phyloP scores from a whole-genome alignment of 2,329 filamentous ascomycete species.

The Exutisphaerella laricina region DNA sequence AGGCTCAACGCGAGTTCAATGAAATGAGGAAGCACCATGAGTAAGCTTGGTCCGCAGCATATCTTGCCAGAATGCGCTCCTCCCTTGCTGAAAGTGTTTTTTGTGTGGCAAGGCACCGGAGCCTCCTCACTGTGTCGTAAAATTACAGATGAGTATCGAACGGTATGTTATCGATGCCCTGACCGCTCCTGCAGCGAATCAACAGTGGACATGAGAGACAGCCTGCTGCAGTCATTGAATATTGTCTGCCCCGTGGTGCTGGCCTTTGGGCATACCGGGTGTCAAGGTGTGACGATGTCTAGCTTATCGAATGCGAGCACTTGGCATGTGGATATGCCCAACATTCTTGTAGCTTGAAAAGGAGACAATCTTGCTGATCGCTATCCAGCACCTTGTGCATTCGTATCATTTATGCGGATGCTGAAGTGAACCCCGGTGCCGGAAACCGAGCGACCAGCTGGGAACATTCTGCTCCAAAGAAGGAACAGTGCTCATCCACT shows the following conservation, averaged over 20 bases:
- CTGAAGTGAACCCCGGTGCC: neutral
- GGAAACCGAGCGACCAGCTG: neutral
- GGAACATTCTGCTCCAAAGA: neutral
- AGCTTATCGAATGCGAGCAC: neutral
- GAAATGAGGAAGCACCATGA: constrained; percentile 12
- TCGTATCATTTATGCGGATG: neutral
- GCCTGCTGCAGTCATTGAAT: neutral
- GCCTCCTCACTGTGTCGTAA: neutral
- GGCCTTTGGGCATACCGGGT: too few species aligned
- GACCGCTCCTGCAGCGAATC: neutral
- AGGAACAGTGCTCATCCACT: neutral
- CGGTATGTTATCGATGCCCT: neutral
- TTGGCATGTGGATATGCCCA: neutral
- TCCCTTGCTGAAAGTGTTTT: neutral
- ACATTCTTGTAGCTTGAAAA: neutral
- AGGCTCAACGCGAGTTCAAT: constrained; percentile 29
- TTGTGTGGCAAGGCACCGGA: neutral
- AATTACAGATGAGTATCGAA: too few species aligned
- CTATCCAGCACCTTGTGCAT: neutral
- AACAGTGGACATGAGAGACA: neutral
- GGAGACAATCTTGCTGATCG: neutral
- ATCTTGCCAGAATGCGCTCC: neutral
- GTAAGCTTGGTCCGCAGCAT: neutral
- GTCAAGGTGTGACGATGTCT: too few species aligned
- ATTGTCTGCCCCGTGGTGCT: too few species aligned